A percentile compares a stretch with the other conserved stretches of the same genome.
phyloP scores from a whole-genome alignment of 345 rosid genomes.

The Boechera stricta region DNA sequence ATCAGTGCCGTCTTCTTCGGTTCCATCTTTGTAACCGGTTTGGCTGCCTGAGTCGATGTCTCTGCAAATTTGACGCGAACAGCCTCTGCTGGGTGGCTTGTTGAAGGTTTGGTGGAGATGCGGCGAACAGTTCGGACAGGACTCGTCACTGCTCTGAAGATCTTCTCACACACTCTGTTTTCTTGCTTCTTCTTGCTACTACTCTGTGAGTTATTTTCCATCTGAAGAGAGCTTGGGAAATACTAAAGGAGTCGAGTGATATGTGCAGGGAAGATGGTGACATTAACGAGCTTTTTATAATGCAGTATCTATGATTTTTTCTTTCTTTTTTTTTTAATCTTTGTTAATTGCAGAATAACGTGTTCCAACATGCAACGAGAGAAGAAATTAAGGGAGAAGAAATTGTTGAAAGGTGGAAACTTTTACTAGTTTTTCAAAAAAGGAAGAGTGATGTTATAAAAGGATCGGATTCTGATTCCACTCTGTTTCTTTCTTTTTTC shows the following conservation, averaged over 20 bases:
- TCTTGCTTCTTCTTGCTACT: constrained; percentile 38
- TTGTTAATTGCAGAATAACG: constrained; percentile 27
- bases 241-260: constrained; percentile 18
- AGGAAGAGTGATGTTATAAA: constrained; percentile 27
- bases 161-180: constrained; percentile 43
- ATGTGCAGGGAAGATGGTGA: constrained; percentile 41
- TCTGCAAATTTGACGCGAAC: constrained; percentile 28
- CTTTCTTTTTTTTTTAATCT: neutral
- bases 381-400: constrained; percentile 11
- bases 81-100: constrained; percentile 20
- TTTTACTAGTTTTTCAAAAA: constrained; percentile 43
- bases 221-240: constrained; percentile 10
- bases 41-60: constrained; percentile 28
- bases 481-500: constrained; percentile 35
- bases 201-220: constrained; percentile 37
- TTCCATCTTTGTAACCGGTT: constrained; percentile 38
- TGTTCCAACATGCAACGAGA: constrained; percentile 34
- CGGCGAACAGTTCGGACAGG: constrained; percentile 42
- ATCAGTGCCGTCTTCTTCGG: constrained; percentile 33
- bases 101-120: constrained; percentile 37
- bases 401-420: constrained; percentile 29
- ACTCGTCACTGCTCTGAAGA: constrained; percentile 44
- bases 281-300: constrained; percentile 31
- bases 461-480: constrained; percentile 44
- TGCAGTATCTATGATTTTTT: neutral